phyloP scores from a whole-genome alignment of 1,284 basidiomycete genomes.

The Cerrena zonata region DNA sequence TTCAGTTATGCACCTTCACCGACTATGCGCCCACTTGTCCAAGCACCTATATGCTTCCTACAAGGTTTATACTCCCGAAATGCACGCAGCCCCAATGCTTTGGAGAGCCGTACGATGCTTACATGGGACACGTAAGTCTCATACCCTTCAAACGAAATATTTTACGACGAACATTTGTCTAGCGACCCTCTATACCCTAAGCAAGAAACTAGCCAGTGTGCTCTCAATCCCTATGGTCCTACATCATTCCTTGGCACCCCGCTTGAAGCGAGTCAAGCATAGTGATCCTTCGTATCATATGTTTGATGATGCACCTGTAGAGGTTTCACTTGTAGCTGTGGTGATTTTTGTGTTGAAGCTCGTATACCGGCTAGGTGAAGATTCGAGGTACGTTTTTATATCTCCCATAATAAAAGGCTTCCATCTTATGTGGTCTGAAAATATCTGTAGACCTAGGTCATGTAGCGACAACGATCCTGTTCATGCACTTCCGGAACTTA shows the following conservation, averaged over 20 bases:
- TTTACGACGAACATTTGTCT: slow-evolving; percentile 4
- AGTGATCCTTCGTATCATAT: slow-evolving; percentile 44
- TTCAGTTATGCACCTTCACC: slow-evolving; percentile 50
- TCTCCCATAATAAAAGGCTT: no score
- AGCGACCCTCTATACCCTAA: slow-evolving; percentile 61
- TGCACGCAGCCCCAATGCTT: slow-evolving; percentile 73
- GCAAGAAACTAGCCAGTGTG: slow-evolving; percentile 52
- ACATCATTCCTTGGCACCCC: slow-evolving; percentile 48
- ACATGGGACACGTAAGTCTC: slow-evolving; percentile 68
- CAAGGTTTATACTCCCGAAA: slow-evolving; percentile 67
- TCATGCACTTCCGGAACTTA: slow-evolving; percentile 52
- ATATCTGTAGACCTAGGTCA: slow-evolving; percentile 25
- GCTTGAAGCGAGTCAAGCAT: slow-evolving; percentile 29
- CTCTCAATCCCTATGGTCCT: slow-evolving; percentile 58
- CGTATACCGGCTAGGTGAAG: slow-evolving; percentile 78
- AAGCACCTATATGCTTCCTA: slow-evolving; percentile 47
- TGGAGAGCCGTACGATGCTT: slow-evolving; percentile 74
- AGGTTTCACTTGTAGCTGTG: slow-evolving; percentile 62
- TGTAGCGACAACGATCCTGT: slow-evolving; percentile 49
- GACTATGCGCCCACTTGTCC: slow-evolving; percentile 57
- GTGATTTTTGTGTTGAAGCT: slow-evolving; percentile 75
- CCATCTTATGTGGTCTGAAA: neutral
- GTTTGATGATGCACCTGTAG: slow-evolving; percentile 66
- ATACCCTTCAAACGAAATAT: neutral
- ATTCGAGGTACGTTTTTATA: slow-evolving; percentile 26